A percentile compares a stretch with the other conserved stretches of the same genome.
Conservation (phyloP, 2,329 filamentous ascomycete genomes). For the Hypoxylon sp. region DNA sequence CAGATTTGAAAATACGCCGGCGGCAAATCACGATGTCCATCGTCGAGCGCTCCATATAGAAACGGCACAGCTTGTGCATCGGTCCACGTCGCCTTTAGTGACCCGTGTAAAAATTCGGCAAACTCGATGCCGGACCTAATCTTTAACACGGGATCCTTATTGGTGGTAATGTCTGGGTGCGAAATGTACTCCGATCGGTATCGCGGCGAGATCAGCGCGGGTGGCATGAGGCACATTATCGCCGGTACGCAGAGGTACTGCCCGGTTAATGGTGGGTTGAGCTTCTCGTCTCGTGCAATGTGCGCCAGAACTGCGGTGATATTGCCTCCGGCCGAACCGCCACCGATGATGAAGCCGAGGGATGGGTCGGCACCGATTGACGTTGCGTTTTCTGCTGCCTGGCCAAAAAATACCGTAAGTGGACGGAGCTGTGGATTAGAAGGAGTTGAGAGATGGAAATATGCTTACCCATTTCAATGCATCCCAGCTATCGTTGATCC, state of each 20-base stretch:
- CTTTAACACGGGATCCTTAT: constrained; percentile 46
- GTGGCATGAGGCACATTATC: constrained; percentile 48
- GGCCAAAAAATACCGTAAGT: neutral
- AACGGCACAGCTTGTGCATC: constrained; percentile 46
- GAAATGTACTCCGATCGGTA: constrained; percentile 51
- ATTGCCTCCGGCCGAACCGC: constrained; percentile 63
- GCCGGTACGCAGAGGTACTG: constrained; percentile 62
- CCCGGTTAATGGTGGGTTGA: constrained; percentile 63
- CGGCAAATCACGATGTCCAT: constrained; percentile 57
- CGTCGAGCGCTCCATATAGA: constrained; percentile 37
- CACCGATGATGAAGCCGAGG: constrained; percentile 65
- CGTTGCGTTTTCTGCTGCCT: constrained; percentile 57
- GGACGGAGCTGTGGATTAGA: neutral
- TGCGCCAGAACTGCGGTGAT: constrained; percentile 58
- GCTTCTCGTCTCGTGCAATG: constrained; percentile 58
- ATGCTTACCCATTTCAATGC: constrained; percentile 60
- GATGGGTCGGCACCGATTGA: constrained; percentile 59
- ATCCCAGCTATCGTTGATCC: constrained; percentile 62
- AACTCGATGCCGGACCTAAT: constrained; percentile 13
- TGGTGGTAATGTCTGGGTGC: constrained; percentile 48
- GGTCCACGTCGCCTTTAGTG: constrained; percentile 29
- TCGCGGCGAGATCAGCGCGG: constrained; percentile 42
- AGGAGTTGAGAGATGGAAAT: neutral
- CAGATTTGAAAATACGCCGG: constrained; percentile 66
- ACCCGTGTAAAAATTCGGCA: constrained; percentile 10